Base-by-base conservation (phyloP, 2,329 filamentous ascomycete genomes). In the Hypoxylon sp. region DNA sequence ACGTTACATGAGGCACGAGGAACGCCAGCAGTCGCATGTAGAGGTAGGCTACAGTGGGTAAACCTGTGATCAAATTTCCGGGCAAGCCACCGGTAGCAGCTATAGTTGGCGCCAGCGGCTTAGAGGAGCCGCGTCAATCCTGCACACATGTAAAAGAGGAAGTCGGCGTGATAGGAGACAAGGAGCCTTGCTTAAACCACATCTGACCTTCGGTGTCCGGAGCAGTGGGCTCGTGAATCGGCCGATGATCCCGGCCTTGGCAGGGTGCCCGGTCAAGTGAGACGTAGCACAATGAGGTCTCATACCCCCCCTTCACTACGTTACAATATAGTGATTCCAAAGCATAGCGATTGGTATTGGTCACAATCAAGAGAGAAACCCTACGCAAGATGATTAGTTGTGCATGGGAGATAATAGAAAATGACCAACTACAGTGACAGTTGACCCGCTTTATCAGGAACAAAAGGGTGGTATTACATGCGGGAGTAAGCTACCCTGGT, bases 1-100 rank as follows among this genome's bases (percentile, higher is more conserved):
- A 61, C 62, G 61, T 63, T 63, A 63, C 62, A 63, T 61, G 48
- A 16, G 38, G 40, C 45, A 43, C 50, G 37, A 16, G 51, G 50
- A 50, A 51, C 19, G 23, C 20, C 27, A 53, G 25, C 51, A 48
- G 55, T 12, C 45, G 16, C 45, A 42, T 29, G 19, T 43, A 53
- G 48, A 31, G 40, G n/a, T 6, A 23, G 23, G 50, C 59, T 50
- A 34, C 35, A 37, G 43, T 37, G 55, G 42, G 43, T 16, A 44
- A 58, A 32, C 50, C 52, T 53, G 31, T 41, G 35, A 48, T 35
- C 30, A 42, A 30, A 26, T 27, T 40, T 41, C 40, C 41, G 50
- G 20, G 29, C 43, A 34, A 35, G 35, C 26, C 29, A 55, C n/a
- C 49, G 7, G 25, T 36, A 30, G 34, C 20, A 21, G 6, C 44